Conservation (phyloP, 805 yeast genomes). For the Yamadazyma akitaensis region DNA sequence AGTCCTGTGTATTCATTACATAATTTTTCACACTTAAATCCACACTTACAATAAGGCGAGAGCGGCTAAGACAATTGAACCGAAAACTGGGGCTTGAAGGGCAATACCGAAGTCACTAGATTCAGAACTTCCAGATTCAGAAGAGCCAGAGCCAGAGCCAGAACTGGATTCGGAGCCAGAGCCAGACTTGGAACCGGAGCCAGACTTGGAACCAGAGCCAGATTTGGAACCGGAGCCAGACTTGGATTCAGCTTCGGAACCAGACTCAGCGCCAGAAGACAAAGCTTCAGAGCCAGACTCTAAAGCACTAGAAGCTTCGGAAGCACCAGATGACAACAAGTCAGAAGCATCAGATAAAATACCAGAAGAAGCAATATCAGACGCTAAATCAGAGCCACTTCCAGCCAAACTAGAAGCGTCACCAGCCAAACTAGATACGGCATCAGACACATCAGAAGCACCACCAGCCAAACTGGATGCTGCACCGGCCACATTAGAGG, state of each 20-base stretch:
- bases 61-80: slow-evolving; percentile 17
- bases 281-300: neutral
- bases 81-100: slow-evolving; percentile 16
- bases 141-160: neutral
- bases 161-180: neutral
- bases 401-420: neutral
- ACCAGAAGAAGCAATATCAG: neutral
- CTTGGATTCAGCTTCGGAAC: neutral
- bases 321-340: slow-evolving; percentile 4
- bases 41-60: slow-evolving; percentile 16
- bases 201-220: neutral
- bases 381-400: neutral
- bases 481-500: slow-evolving; percentile 12
- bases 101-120: slow-evolving; percentile 15
- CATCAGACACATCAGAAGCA: slow-evolving; percentile 5
- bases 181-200: neutral
- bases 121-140: slow-evolving; percentile 10
- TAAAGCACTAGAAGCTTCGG: slow-evolving; percentile 5
- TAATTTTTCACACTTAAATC: slow-evolving; percentile 9
- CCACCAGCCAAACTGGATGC: slow-evolving; percentile 14
- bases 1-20: slow-evolving; percentile 3
- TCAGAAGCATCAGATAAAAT: neutral
- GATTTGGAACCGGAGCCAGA: neutral
- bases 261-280: neutral
- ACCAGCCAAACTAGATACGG: neutral